Conservation (phyloP, 2,329 filamentous ascomycete species). For the Helicocarpus griseus region DNA sequence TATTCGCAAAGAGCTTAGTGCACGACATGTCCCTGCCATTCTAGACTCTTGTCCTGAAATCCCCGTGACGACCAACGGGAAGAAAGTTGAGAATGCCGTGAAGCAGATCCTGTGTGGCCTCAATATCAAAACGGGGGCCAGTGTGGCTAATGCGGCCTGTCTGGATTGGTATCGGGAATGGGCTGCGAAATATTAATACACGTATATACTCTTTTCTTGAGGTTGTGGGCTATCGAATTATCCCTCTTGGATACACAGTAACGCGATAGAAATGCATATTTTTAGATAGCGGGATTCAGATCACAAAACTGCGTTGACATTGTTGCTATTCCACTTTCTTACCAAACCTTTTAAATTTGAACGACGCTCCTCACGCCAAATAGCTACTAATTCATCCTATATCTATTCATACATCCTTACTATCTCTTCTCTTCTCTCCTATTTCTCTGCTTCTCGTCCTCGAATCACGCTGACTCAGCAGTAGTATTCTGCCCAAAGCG, state of each 20-base stretch:
- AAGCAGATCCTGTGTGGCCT: constrained; percentile 91
- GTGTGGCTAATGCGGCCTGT: constrained; percentile 84
- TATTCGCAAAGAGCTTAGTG: constrained; percentile 70
- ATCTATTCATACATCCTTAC: too few relatives aligned
- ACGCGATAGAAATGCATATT: background rate
- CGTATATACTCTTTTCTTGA: background rate
- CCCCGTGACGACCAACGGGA: constrained; percentile 85
- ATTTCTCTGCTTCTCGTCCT: background rate
- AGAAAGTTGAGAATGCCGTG: constrained; percentile 95
- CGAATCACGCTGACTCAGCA: background rate
- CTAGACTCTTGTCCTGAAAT: constrained; percentile 79
- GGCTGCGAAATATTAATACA: constrained; percentile 44
- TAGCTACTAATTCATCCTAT: too few relatives aligned
- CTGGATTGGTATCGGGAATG: constrained; percentile 81
- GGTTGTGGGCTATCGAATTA: background rate
- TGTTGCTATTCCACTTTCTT: too few relatives aligned
- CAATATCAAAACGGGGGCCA: constrained; percentile 79
- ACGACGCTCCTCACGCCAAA: too few relatives aligned
- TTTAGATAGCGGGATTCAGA: too few relatives aligned
- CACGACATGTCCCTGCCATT: constrained; percentile 77
- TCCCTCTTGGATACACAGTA: too few relatives aligned
- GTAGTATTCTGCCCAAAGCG: background rate
- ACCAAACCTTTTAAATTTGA: too few relatives aligned
- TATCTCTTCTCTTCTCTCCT: background rate
- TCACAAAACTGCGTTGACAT: too few relatives aligned